Evolutionary conservation across 441 rosid species (phyloP).

Genomic region (Cnidoscolus chayamansa): DNA sequence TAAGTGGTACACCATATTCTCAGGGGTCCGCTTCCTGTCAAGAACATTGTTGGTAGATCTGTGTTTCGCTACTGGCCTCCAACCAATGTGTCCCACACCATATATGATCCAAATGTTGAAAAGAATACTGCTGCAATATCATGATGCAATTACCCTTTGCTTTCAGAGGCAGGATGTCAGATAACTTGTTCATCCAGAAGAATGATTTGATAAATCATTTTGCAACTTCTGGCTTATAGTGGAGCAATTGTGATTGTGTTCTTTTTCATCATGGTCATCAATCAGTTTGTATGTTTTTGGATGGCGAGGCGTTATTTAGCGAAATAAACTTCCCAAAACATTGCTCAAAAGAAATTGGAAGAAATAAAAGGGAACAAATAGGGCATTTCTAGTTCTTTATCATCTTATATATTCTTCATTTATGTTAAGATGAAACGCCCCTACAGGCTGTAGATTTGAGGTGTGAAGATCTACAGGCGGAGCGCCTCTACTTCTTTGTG

Average conservation of each 20-base stretch:
- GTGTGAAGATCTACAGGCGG: neutral
- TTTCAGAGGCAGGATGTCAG: neutral
- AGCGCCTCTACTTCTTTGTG: neutral
- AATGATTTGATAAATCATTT: neutral
- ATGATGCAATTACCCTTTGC: conserved; percentile 31
- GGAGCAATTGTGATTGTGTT: conserved; percentile 23
- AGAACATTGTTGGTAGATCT: conserved; percentile 89
- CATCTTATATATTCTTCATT: neutral
- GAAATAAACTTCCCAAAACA: conserved; percentile 10
- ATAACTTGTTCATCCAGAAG: neutral
- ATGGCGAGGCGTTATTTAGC: neutral
- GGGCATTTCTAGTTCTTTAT: neutral
- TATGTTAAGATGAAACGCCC: neutral
- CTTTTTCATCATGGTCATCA: conserved; percentile 18
- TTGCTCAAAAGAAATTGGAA: neutral
- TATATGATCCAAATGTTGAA: conserved; percentile 33
- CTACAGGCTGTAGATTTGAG: neutral
- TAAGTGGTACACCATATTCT: conserved; percentile 11
- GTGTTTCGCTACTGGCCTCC: conserved; percentile 95
- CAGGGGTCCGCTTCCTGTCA: conserved; percentile 89
- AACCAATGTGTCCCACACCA: conserved; percentile 61
- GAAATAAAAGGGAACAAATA: conserved; percentile 1
- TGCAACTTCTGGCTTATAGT: neutral
- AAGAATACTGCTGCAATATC: conserved; percentile 40
- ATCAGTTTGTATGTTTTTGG: conserved; percentile 2